phyloP scores from a whole-genome alignment of 2,329 filamentous ascomycete species.

The Calonectria crousiana region DNA sequence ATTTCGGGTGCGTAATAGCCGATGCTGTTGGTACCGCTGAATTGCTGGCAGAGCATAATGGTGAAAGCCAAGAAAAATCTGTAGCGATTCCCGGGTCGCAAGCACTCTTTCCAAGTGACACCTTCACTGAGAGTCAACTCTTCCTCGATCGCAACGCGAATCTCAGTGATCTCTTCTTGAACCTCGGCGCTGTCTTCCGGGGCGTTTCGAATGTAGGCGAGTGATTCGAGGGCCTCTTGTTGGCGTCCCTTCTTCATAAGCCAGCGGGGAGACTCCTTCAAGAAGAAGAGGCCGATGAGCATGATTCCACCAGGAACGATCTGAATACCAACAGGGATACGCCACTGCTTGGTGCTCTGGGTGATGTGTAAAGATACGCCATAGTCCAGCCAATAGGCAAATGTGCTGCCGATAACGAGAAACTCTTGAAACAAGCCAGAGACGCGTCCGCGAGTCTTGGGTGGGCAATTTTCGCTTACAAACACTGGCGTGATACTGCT shows the following conservation, averaged over 20 bases:
- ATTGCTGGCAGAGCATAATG: slow-evolving; percentile 34
- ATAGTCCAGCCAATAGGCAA: slow-evolving; percentile 34
- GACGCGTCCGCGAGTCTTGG: slow-evolving; percentile 36
- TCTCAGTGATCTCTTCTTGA: slow-evolving; percentile 8
- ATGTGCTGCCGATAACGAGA: slow-evolving; percentile 34
- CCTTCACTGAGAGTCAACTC: slow-evolving; percentile 12
- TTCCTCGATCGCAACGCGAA: not conserved
- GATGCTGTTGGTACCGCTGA: slow-evolving; percentile 48
- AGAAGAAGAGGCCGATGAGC: slow-evolving; percentile 13
- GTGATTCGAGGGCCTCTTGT: slow-evolving; percentile 24
- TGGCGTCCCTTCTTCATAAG: slow-evolving; percentile 35
- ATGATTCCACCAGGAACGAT: slow-evolving; percentile 18
- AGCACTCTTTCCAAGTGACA: slow-evolving; percentile 9
- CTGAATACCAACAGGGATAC: slow-evolving; percentile 23
- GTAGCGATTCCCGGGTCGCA: slow-evolving; percentile 10
- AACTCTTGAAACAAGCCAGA: slow-evolving; percentile 40
- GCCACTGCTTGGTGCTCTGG: slow-evolving; percentile 30
- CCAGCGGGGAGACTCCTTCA: slow-evolving; percentile 38
- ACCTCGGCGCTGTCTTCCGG: not conserved
- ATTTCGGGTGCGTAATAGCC: slow-evolving; percentile 48
- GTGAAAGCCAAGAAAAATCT: slow-evolving; percentile 16
- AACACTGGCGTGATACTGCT: slow-evolving; percentile 40
- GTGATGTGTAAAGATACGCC: slow-evolving; percentile 32
- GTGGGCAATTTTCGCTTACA: slow-evolving; percentile 37
- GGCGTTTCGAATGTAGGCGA: slow-evolving; percentile 19